phyloP scores from a whole-genome alignment of 768 basidiomycete genomes.

The Cubamyces sp. region DNA sequence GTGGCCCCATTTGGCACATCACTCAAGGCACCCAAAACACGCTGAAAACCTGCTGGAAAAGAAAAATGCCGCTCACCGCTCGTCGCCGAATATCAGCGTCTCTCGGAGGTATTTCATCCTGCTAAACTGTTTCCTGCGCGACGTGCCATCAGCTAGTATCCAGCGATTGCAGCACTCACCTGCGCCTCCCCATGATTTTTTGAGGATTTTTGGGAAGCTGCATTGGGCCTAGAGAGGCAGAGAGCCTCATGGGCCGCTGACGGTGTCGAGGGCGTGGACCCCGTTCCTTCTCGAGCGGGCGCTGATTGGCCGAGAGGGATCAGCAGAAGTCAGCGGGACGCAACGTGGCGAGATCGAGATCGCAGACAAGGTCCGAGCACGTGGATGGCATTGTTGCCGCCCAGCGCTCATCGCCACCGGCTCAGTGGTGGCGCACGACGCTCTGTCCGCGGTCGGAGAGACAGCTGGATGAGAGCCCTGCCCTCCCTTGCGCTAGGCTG shows the following conservation, averaged over 20 bases:
- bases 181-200: not conserved
- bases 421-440: not conserved
- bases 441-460: not conserved
- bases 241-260: constrained; percentile 15
- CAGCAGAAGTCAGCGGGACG: constrained; percentile 6
- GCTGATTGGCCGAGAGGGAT: constrained; percentile 4
- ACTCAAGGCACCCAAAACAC: constrained; percentile 26
- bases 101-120: constrained; percentile 16
- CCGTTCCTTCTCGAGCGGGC: constrained; percentile 3
- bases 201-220: not conserved
- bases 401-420: constrained; percentile 24
- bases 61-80: constrained; percentile 6
- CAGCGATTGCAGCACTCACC: not conserved
- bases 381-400: constrained; percentile 19
- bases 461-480: not conserved
- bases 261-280: not conserved
- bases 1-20: constrained; percentile 20
- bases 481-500: not conserved
- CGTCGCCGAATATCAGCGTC: constrained; percentile 12
- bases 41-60: constrained; percentile 18
- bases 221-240: constrained; percentile 1
- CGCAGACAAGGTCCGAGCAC: constrained; percentile 18
- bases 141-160: not conserved
- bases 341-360: constrained; percentile 22
- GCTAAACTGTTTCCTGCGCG: constrained; percentile 1